Base-by-base conservation (phyloP, 2,329 filamentous ascomycete genomes). In the Alternaria atra region DNA sequence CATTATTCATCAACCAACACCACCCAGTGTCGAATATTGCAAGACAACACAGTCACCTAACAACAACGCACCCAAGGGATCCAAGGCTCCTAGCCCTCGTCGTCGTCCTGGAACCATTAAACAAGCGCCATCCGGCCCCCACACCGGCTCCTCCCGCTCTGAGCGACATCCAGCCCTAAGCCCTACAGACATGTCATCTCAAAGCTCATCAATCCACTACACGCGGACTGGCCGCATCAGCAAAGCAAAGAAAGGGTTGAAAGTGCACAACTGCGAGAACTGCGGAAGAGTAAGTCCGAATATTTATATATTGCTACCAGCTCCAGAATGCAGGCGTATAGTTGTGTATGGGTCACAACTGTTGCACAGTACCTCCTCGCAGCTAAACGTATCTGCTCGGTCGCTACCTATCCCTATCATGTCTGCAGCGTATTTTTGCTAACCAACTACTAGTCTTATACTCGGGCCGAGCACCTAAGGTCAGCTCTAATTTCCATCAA, bases 151-250 rank as follows among this genome's bases (percentile, higher is more conserved):
- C 65, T 73, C 76, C 65, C 70, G 67, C 54, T 67, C 69, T 30
- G 67, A 75, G 40, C 71, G 76, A 66, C 72, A 67, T 52, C 77
- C 74, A 17, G 55, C 61, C 35, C 60, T 61, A 59, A 77, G 73
- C 68, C 74, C 78, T 52, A 67, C 66, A 20, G 70, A 73, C 32
- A 74, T 72, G 67, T 57, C 66, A 44, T 72, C 70, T 39, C 70
- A 74, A 32, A 58, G 70, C 32, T 57, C 61, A 35, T 66, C 76
- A 15, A 71, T 81, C 55, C 74, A 77, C 58, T 81, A 80, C 66
- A 84, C 82, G 20, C 78, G 76, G 63, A 83, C 81, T 27, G 81
- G 81, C 20, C 76, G 82, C 29, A 77, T 83, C 52, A 82, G 80
- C 59, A 83, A 82, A 70, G 81, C 81, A 6, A 79, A 81, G 65